Evolutionary conservation across 2,329 filamentous ascomycete species (phyloP).

Genomic region (Sclerotinia borealis): DNA sequence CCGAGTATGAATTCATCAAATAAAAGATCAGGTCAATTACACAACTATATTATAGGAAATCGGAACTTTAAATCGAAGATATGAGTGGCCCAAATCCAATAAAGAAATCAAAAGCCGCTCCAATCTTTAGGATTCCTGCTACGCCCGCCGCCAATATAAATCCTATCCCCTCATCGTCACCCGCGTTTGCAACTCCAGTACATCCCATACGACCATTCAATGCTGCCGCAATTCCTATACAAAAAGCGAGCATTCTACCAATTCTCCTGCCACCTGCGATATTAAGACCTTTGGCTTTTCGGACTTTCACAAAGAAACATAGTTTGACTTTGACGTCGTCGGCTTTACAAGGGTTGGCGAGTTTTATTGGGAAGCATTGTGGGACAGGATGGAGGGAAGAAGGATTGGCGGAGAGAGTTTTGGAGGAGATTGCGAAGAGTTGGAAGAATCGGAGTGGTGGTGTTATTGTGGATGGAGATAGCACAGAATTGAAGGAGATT

Average conservation of each 20-base stretch:
- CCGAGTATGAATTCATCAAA: background rate
- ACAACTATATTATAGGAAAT: background rate
- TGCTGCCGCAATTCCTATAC: constrained; percentile 16
- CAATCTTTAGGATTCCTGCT: constrained; percentile 27
- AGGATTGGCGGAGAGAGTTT: constrained; percentile 81
- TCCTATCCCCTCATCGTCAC: constrained; percentile 78
- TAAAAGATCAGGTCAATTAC: background rate
- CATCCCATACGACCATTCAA: constrained; percentile 66
- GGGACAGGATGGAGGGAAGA: constrained; percentile 96
- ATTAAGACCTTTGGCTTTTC: constrained; percentile 83
- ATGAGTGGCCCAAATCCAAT: constrained; percentile 27
- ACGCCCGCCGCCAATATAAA: constrained; percentile 36
- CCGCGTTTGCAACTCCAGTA: constrained; percentile 80
- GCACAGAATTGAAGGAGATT: constrained; percentile 71
- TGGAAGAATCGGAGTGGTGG: constrained; percentile 90
- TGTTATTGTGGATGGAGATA: constrained; percentile 82
- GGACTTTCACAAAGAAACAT: constrained; percentile 96
- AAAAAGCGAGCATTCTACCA: constrained; percentile 58
- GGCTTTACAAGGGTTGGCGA: constrained; percentile 75
- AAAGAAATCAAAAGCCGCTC: constrained; percentile 24
- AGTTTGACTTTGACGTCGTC: constrained; percentile 86
- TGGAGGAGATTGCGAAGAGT: constrained; percentile 83
- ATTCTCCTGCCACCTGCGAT: constrained; percentile 85
- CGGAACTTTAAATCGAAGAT: background rate
- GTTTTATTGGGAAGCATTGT: constrained; percentile 88